Conservation (phyloP, 1,284 basidiomycete species). For the Tremellales sp. region DNA sequence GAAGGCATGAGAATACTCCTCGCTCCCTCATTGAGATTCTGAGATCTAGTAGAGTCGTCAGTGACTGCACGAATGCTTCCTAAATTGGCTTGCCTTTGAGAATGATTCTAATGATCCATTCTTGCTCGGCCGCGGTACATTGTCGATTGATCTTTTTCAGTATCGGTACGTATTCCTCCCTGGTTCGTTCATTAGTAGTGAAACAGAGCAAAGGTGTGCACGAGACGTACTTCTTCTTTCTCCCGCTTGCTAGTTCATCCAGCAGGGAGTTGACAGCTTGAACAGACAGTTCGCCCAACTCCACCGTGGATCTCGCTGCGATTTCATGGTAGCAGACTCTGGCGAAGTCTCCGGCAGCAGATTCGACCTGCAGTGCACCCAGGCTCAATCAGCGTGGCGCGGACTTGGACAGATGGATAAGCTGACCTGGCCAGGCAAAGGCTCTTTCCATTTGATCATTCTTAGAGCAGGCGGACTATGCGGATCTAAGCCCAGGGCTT, state of each 20-base stretch:
- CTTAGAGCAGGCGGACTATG: conserved; percentile 73
- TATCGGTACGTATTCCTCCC: conserved; percentile 68
- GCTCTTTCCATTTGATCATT: conserved; percentile 85
- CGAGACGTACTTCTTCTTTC: conserved; percentile 29
- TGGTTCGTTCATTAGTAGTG: conserved; percentile 38
- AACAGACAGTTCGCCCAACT: conserved; percentile 67
- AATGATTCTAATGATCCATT: conserved; percentile 89
- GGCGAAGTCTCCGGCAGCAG: conserved; percentile 71
- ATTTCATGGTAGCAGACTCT: conserved; percentile 79
- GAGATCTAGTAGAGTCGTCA: conserved; percentile 38
- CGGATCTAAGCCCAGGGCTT: conserved; percentile 72
- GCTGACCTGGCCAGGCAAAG: conserved; percentile 47
- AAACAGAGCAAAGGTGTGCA: background rate
- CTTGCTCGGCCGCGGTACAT: conserved; percentile 74
- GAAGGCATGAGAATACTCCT: conserved; percentile 79
- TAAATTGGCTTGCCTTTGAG: conserved; percentile 61
- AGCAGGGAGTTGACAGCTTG: conserved; percentile 74
- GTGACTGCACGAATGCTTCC: background rate
- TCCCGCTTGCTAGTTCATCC: conserved; percentile 58
- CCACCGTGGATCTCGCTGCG: conserved; percentile 74
- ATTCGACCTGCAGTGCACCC: conserved; percentile 9
- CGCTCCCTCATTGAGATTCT: conserved; percentile 60
- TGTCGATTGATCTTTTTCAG: conserved; percentile 71
- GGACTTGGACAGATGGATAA: background rate
- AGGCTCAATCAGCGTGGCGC: background rate